Conservation (phyloP, 768 basidiomycete species). For the Mycena alexandri region DNA sequence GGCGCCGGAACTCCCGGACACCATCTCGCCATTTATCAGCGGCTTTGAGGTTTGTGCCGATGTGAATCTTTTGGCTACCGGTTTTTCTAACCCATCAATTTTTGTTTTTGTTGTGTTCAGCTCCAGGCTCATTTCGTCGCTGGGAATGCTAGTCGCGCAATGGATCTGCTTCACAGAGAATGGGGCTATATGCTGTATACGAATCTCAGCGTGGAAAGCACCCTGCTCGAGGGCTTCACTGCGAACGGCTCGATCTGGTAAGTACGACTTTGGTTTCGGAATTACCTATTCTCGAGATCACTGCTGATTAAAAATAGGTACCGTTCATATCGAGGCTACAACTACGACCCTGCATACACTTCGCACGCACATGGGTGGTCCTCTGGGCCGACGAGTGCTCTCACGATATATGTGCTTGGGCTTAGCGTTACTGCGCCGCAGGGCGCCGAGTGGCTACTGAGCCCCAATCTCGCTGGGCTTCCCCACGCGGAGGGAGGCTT, state of each 20-base stretch:
- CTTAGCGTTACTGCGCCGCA: constrained; percentile 61
- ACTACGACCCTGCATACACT: constrained; percentile 69
- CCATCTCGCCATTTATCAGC: constrained; percentile 70
- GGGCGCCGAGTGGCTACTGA: constrained; percentile 62
- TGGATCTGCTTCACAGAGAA: constrained; percentile 65
- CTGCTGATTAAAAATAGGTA: constrained; percentile 59
- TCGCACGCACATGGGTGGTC: constrained; percentile 75
- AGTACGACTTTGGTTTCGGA: constrained; percentile 23
- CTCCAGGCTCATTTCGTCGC: constrained; percentile 70
- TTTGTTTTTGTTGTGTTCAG: constrained; percentile 42
- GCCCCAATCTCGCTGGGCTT: constrained; percentile 59
- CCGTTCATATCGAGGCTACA: constrained; percentile 66
- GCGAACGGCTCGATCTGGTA: constrained; percentile 68
- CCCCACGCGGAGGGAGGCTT: constrained; percentile 63
- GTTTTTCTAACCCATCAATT: too few species aligned
- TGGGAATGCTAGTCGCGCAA: constrained; percentile 62
- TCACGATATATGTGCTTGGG: constrained; percentile 70
- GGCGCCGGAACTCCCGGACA: constrained; percentile 69
- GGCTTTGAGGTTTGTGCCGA: constrained; percentile 63
- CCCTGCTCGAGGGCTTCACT: constrained; percentile 70
- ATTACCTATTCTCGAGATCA: not conserved
- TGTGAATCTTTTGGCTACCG: too few species aligned
- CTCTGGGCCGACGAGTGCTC: constrained; percentile 67
- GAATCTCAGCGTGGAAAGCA: constrained; percentile 66
- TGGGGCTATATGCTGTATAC: constrained; percentile 76